Evolutionary conservation across 2,329 filamentous ascomycete genomes (phyloP).

Genomic region (Fusarium sp.): DNA sequence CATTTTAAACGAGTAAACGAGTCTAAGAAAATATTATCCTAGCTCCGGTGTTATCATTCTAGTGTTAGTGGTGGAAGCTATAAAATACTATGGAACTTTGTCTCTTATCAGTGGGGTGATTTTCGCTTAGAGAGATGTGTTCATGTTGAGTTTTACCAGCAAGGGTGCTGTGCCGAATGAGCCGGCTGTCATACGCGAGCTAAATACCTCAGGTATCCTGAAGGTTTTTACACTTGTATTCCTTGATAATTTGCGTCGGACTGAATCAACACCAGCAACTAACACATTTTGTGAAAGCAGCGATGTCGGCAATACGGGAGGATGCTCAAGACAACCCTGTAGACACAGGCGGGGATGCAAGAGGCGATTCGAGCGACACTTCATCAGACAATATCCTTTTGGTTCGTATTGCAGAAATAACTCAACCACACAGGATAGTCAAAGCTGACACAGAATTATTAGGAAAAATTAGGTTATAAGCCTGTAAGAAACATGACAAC

Average conservation of each 20-base stretch:
- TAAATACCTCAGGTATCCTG: not conserved
- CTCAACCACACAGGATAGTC: too few species aligned
- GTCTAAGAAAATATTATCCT: not conserved
- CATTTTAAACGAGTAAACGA: not conserved
- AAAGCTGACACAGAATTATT: rapidly evolving
- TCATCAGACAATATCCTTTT: too few species aligned
- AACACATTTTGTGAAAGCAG: too few species aligned
- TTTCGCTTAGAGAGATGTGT: not conserved
- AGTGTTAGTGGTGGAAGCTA: not conserved
- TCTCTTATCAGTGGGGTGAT: not conserved
- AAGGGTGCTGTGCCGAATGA: not conserved
- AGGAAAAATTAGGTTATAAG: not conserved
- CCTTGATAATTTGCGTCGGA: rapidly evolving
- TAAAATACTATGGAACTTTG: not conserved
- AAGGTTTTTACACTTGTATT: not conserved
- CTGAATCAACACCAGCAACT: rapidly evolving
- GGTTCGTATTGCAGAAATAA: too few species aligned
- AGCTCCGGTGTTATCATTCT: not conserved
- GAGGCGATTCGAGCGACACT: too few species aligned
- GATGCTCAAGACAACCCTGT: not conserved
- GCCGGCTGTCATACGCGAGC: not conserved
- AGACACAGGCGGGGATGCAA: not conserved
- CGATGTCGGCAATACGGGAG: not conserved
- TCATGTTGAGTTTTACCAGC: not conserved
- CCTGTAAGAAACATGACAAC: not conserved